Evolutionary conservation across 176 grass and related monocot species (phyloP).

Genomic region (Aegilops umbellulata): DNA sequence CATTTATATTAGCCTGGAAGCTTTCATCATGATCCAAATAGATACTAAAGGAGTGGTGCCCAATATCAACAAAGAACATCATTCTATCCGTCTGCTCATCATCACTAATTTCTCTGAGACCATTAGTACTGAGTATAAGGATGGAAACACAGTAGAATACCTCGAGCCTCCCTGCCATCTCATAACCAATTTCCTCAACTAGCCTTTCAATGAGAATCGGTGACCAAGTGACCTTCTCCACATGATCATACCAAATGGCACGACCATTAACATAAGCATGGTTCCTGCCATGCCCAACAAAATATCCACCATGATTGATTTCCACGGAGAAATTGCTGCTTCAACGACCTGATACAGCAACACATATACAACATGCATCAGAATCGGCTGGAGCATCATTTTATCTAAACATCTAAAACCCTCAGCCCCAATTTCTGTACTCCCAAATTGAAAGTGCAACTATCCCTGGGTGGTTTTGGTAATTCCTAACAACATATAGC

Average conservation of each 20-base stretch:
- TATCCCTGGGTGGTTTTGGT: no score
- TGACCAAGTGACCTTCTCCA: not conserved
- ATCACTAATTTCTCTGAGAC: not conserved
- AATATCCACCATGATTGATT: no score
- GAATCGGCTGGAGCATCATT: no score
- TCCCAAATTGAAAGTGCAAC: no score
- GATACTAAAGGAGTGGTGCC: not conserved
- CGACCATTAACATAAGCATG: no score
- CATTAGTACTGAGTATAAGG: not conserved
- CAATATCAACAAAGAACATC: not conserved
- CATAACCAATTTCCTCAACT: not conserved
- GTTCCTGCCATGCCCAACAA: no score
- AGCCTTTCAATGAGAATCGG: not conserved
- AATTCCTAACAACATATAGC: no score
- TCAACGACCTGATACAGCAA: no score
- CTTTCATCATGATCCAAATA: not conserved
- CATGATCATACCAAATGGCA: not conserved
- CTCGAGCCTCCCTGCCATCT: not conserved
- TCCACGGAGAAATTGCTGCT: no score
- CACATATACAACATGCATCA: no score
- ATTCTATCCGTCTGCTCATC: not conserved
- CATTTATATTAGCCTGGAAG: not conserved
- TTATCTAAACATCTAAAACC: no score
- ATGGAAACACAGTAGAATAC: not conserved
- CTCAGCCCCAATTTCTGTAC: no score